Percentiles rank a stretch among this genome's conserved stretches.
Evolutionary conservation across 2,329 filamentous ascomycete genomes (phyloP).

Genomic region (Aspergillus vadensis): DNA sequence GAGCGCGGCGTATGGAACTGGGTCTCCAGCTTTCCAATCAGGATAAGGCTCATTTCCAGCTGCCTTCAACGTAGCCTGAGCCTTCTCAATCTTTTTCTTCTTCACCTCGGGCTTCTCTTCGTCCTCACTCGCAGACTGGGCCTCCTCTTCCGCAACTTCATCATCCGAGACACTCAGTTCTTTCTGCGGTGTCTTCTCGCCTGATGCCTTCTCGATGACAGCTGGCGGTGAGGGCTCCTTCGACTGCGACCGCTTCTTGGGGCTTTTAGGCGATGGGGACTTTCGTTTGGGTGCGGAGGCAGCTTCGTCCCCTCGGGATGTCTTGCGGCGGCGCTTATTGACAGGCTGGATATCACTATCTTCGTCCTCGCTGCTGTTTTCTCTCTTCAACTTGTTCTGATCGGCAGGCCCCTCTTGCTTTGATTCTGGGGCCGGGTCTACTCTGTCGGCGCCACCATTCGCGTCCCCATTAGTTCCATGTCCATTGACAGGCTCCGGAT

Average conservation of each 20-base stretch:
- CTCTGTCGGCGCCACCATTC: constrained; percentile 16
- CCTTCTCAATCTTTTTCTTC: constrained; percentile 75
- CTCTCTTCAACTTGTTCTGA: constrained; percentile 21
- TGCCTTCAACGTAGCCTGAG: constrained; percentile 73
- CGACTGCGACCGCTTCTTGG: constrained; percentile 19
- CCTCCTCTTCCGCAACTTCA: constrained; percentile 42
- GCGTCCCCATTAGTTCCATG: constrained; percentile 11
- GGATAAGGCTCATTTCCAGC: constrained; percentile 80
- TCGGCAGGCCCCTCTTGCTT: constrained; percentile 6
- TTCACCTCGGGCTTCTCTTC: constrained; percentile 70
- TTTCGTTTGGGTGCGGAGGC: constrained; percentile 31
- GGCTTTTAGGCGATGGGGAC: constrained; percentile 25
- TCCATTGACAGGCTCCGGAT: constrained; percentile 13
- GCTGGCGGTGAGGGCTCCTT: constrained; percentile 27
- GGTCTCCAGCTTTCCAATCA: constrained; percentile 86
- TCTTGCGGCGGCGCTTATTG: constrained; percentile 54
- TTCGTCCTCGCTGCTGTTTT: constrained; percentile 37
- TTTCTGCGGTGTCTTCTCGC: constrained; percentile 46
- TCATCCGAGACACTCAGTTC: constrained; percentile 26
- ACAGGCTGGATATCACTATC: constrained; percentile 56
- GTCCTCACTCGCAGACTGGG: constrained; percentile 51
- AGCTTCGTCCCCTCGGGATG: constrained; percentile 36
- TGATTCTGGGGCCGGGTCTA: constrained; percentile 17
- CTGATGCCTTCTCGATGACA: constrained; percentile 44
- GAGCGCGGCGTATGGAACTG: constrained; percentile 90